Percentiles rank a stretch among this genome's conserved stretches.
phyloP scores from a whole-genome alignment of 352 stramenopile genomes.

The Globisporangium okanoganense region DNA sequence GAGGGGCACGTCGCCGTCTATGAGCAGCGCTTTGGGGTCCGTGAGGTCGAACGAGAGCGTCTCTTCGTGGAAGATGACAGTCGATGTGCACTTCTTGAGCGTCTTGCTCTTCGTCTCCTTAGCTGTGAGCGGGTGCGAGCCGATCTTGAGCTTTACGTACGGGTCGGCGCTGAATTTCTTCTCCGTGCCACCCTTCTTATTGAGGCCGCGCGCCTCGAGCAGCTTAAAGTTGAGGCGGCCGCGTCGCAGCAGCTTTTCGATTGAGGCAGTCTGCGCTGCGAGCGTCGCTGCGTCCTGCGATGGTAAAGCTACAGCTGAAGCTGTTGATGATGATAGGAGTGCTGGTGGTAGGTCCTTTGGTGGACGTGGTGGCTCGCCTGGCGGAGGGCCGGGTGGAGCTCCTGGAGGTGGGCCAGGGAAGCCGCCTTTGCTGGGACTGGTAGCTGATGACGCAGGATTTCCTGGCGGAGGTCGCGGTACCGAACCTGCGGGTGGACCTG shows the following conservation, averaged over 20 bases:
- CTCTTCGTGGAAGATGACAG: conserved; percentile 87
- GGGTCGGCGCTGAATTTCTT: conserved; percentile 76
- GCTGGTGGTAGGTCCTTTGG: conserved; percentile 43
- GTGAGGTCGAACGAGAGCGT: conserved; percentile 78
- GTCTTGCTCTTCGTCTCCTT: conserved; percentile 78
- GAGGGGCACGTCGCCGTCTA: conserved; percentile 65
- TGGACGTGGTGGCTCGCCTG: conserved; percentile 41
- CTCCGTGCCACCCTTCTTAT: conserved; percentile 49
- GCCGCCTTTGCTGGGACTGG: conserved; percentile 8
- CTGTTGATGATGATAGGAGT: neutral
- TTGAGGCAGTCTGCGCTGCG: conserved; percentile 1
- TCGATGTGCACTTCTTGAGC: conserved; percentile 73
- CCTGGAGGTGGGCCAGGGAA: conserved; percentile 37
- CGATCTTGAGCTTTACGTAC: conserved; percentile 80
- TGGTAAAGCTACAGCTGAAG: too few relatives aligned
- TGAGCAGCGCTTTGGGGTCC: conserved; percentile 65
- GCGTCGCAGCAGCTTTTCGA: conserved; percentile 56
- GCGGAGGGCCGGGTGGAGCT: conserved; percentile 42
- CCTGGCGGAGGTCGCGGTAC: conserved; percentile 20
- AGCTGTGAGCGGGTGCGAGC: conserved; percentile 62
- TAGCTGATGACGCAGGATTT: conserved; percentile 7
- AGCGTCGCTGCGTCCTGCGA: neutral
- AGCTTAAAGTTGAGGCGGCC: conserved; percentile 70
- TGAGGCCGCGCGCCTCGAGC: conserved; percentile 58
- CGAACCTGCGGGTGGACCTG: conserved; percentile 17